Percentiles rank a stretch among this genome's conserved stretches.
Conservation (phyloP, 331 rosid species). For the Erythrophleum ivorense region DNA sequence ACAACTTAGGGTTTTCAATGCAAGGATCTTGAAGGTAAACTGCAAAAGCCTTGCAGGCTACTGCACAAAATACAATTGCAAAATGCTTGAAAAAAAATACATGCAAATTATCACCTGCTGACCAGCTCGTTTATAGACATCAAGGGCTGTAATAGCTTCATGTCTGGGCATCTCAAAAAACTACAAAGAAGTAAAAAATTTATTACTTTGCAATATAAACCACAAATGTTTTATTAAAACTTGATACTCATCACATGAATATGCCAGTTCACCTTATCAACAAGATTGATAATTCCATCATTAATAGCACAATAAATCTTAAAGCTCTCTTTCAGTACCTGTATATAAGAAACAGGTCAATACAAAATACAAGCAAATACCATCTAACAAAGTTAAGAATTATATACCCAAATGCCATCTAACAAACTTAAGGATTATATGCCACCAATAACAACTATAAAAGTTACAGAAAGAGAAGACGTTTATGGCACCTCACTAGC, state of each 20-base stretch:
- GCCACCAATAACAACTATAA: not conserved
- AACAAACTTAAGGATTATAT: constrained; percentile 9
- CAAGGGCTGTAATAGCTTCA: constrained; percentile 91
- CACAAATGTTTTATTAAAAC: constrained; percentile 14
- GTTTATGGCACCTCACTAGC: constrained; percentile 13
- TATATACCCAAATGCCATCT: not conserved
- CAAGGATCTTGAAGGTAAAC: constrained; percentile 29
- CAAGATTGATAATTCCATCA: constrained; percentile 98
- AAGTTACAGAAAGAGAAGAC: constrained; percentile 11
- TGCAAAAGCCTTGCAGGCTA: constrained; percentile 21
- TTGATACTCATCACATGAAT: constrained; percentile 14
- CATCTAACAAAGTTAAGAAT: not conserved
- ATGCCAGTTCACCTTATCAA: constrained; percentile 78
- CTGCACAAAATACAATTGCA: constrained; percentile 6
- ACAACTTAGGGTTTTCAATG: constrained; percentile 33
- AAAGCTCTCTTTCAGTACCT: constrained; percentile 99
- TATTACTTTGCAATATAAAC: constrained; percentile 2
- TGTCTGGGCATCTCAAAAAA: constrained; percentile 99
- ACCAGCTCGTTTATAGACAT: constrained; percentile 94
- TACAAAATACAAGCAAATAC: constrained; percentile 16
- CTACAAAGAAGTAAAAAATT: constrained; percentile 47
- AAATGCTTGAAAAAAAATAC: not conserved
- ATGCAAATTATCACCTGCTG: constrained; percentile 72
- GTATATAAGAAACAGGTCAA: constrained; percentile 35
- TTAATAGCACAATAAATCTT: constrained; percentile 93